A percentile compares a stretch with the other conserved stretches of the same genome.
Conservation (phyloP, 495 filamentous ascomycete species). For the Antarctomyces pellizariae region DNA sequence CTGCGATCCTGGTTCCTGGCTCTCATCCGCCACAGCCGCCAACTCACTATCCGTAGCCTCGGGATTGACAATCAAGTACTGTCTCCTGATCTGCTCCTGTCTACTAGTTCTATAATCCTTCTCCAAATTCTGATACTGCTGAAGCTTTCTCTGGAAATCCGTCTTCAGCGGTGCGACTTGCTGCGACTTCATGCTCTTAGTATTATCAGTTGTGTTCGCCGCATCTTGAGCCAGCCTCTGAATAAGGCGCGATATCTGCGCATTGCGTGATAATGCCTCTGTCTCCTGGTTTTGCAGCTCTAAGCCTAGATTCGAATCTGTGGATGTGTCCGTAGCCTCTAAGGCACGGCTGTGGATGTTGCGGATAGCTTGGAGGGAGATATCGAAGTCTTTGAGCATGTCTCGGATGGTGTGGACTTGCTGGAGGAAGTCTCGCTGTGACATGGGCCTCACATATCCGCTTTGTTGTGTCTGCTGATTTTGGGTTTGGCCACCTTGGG, state of each 20-base stretch:
- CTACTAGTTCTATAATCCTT: conserved; percentile 36
- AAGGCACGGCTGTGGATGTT: conserved; percentile 36
- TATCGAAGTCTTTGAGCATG: conserved; percentile 30
- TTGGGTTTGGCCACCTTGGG: neutral
- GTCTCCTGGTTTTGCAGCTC: conserved; percentile 35
- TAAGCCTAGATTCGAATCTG: conserved; percentile 16
- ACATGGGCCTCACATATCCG: conserved; percentile 13
- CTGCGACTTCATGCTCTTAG: conserved; percentile 29
- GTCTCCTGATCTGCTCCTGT: conserved; percentile 44
- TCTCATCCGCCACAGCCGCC: no score
- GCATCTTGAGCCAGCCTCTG: conserved; percentile 39
- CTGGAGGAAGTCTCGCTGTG: conserved; percentile 32
- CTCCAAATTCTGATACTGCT: conserved; percentile 41
- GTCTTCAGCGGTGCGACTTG: conserved; percentile 40
- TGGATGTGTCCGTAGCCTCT: conserved; percentile 23
- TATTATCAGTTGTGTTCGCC: conserved; percentile 27
- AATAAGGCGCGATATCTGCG: conserved; percentile 41
- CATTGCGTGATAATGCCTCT: conserved; percentile 40
- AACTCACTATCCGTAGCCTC: conserved; percentile 39
- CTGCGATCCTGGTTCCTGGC: conserved; percentile 52
- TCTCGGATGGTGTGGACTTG: conserved; percentile 31
- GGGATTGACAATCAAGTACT: conserved; percentile 56
- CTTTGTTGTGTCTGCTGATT: neutral
- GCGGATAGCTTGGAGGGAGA: conserved; percentile 30
- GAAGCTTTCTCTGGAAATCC: conserved; percentile 37